Base-by-base conservation (phyloP, 371 early-diverging fungal genomes). In the Rhizopus delemar region DNA sequence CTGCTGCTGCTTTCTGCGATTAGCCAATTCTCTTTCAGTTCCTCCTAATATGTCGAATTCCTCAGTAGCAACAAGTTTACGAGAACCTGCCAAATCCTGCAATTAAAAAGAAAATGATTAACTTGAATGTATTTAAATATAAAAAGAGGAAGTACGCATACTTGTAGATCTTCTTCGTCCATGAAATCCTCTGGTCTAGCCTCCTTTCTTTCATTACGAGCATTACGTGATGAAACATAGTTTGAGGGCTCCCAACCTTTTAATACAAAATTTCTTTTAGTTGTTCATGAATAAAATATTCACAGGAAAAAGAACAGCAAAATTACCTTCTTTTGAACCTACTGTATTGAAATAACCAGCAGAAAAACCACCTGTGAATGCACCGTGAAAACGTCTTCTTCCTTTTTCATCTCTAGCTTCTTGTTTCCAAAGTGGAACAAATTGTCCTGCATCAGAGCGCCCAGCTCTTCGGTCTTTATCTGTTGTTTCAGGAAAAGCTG, bases 331-430 rank as follows among this genome's bases (percentile, higher is more conserved):
- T 85, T 93, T 93, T 12, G 94, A 93, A 2, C 97, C 97, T 0
- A 94, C 97, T 2, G 94, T 96, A 69, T 95, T 95, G 69, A 82
- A 93, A 64, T 96, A 95, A 9, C 97, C 97, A 1, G 96, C 97
- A 8, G 92, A 89, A 63, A 90, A 95, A 5, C 97, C 97, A 41
- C 97, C 97, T 15, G 90, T 92, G 75, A 96, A 96, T 0, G 97
- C 97, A 28, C 97, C 97, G 66, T 96, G 97, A 57, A 96, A 87
- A 28, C 96, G 77, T 45, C 90, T 79, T 16, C 92, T 77, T 5
- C 97, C 97, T 34, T 87, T 72, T 61, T 94, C 95, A 68, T 96
- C 95, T 32, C 77, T 62, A 13, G 77, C 83, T 61, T 83, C 80
- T 59, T 83, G 83, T 50, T 81, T 78, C 83, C 83, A 83, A 16